phyloP scores from a whole-genome alignment of 2,329 filamentous ascomycete species.

The Ascochyta koolunga region DNA sequence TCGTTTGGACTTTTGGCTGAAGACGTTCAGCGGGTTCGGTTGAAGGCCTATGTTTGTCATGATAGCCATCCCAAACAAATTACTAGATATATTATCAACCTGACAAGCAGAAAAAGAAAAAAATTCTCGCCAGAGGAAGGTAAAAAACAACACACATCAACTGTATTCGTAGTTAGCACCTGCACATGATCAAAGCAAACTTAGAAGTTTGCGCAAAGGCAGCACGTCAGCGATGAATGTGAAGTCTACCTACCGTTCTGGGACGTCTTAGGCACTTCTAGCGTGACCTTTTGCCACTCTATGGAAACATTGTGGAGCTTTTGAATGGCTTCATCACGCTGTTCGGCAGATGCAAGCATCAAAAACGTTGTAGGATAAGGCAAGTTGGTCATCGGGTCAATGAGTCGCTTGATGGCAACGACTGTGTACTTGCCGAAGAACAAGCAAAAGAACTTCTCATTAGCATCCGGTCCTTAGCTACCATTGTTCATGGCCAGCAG shows the following conservation, averaged over 20 bases:
- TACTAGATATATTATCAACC: background rate
- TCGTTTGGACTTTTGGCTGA: too few relatives aligned
- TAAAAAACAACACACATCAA: background rate
- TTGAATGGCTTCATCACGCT: background rate
- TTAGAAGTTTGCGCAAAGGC: background rate
- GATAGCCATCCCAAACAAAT: background rate
- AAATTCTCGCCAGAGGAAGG: background rate
- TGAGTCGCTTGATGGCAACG: too few relatives aligned
- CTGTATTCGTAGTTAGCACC: background rate
- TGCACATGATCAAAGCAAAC: background rate
- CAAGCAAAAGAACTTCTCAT: background rate
- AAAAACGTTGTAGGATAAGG: background rate
- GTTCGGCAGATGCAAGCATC: background rate
- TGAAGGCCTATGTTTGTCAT: background rate
- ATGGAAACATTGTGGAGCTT: background rate
- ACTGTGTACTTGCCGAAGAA: background rate
- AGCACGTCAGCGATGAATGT: background rate
- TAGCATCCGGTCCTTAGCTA: background rate
- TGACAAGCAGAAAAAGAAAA: background rate
- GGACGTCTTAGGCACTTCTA: too few relatives aligned
- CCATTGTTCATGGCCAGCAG: slow-evolving; percentile 3
- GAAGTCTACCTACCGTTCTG: too few relatives aligned
- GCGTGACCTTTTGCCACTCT: background rate
- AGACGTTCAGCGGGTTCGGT: background rate
- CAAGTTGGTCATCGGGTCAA: too few relatives aligned